These are phyloP conservation scores for Veloboletus limbatus DNA, from an alignment of 1,284 basidiomycete genomes.

Conservation along the genomic window DNA sequence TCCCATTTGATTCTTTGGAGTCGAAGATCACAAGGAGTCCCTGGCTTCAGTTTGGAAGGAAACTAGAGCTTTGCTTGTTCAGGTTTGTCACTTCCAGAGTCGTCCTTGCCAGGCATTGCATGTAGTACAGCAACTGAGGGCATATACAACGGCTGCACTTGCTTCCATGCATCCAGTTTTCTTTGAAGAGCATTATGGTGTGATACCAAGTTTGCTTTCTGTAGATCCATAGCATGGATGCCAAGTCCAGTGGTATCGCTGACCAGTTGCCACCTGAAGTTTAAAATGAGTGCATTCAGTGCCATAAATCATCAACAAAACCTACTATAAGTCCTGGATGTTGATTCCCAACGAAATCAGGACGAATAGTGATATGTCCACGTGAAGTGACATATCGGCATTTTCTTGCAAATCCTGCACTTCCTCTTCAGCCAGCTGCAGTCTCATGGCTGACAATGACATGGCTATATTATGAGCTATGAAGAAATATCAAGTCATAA, in stretches of 20 bases:
- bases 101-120: too few relatives aligned
- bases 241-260: neutral
- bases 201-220: neutral
- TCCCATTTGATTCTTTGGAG: neutral
- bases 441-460: neutral
- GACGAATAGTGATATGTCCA: neutral
- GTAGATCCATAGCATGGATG: neutral
- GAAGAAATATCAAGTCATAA: too few relatives aligned
- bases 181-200: neutral
- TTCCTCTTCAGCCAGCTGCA: neutral
- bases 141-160: conserved; percentile 3
- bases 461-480: too few relatives aligned
- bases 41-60: neutral
- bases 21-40: neutral
- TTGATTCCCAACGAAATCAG: neutral
- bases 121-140: neutral
- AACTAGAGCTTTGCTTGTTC: neutral
- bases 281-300: neutral
- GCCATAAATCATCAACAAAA: too few relatives aligned
- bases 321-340: neutral
- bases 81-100: too few relatives aligned
- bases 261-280: neutral
- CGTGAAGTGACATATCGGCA: neutral
- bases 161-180: neutral
- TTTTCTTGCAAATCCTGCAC: neutral